A percentile compares a stretch with the other conserved stretches of the same genome.
Evolutionary conservation across 345 rosid genomes (phyloP).

Genomic region (Jatropha curcas): DNA sequence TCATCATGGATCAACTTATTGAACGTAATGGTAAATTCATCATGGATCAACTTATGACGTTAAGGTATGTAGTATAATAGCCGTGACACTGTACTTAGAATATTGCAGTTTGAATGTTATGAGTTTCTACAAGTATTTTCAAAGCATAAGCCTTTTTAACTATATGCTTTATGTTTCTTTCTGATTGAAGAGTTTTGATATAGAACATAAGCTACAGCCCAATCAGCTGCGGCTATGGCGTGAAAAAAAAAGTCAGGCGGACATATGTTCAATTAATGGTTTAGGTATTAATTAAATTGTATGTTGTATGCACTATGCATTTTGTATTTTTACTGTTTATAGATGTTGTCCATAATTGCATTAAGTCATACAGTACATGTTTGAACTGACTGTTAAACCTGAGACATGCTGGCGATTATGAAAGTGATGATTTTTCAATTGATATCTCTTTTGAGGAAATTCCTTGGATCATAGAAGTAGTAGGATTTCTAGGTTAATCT

Average conservation of each 20-base stretch:
- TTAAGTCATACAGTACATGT: neutral
- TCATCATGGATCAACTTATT: no score
- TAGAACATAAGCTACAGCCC: neutral
- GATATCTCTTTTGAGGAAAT: neutral
- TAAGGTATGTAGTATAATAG: conserved; percentile 35
- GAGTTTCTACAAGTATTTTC: neutral
- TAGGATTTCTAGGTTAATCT: neutral
- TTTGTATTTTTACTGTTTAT: neutral
- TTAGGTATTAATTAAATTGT: no score
- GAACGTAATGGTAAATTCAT: no score
- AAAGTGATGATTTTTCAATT: neutral
- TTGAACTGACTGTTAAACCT: neutral
- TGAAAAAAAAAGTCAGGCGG: neutral
- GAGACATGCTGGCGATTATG: neutral
- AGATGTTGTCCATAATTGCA: no score
- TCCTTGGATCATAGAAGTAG: neutral
- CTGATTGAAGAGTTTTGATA: neutral
- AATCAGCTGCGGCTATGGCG: neutral
- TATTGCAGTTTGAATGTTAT: neutral
- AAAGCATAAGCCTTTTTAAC: neutral
- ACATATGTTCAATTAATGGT: neutral
- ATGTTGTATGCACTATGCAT: neutral
- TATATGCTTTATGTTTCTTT: neutral
- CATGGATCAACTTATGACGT: conserved; percentile 27
- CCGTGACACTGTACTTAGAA: neutral